Percentiles rank a stretch among this genome's conserved stretches.
These are phyloP conservation scores for Scutellaria minor DNA, from an alignment of 257 asterid genomes.

Conservation along the genomic window DNA sequence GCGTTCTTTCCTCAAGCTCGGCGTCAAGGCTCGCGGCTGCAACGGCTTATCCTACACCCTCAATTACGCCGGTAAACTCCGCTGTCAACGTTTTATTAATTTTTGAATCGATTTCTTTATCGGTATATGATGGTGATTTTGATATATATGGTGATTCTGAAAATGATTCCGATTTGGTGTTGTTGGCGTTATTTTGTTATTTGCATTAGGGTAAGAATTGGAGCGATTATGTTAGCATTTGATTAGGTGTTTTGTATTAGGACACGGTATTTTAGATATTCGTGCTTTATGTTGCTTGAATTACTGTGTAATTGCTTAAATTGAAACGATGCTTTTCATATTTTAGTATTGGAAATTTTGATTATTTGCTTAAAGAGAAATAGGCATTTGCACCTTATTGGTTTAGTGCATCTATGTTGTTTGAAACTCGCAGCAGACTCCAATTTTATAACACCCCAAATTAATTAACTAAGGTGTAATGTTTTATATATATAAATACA, in stretches of 20 bases:
- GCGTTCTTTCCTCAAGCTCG: slow-evolving; percentile 88
- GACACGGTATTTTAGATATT: not conserved
- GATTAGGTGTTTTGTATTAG: slow-evolving; percentile 22
- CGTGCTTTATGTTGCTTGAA: too few species aligned
- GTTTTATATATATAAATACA: too few species aligned
- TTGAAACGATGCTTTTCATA: too few species aligned
- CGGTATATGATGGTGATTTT: not conserved
- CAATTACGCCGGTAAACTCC: slow-evolving; percentile 76
- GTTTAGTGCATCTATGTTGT: too few species aligned
- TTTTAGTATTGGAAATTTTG: too few species aligned
- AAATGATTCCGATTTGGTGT: not conserved
- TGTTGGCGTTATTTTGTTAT: not conserved
- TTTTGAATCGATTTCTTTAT: not conserved
- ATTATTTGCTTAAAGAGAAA: too few species aligned
- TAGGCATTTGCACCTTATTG: too few species aligned
- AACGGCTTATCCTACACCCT: slow-evolving; percentile 98
- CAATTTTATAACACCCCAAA: too few species aligned
- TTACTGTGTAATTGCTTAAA: too few species aligned
- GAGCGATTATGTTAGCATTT: slow-evolving; percentile 6
- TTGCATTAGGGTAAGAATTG: slow-evolving; percentile 17
- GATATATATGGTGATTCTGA: not conserved
- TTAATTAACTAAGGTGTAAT: too few species aligned
- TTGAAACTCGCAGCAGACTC: too few species aligned
- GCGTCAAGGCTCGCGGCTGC: slow-evolving; percentile 98
- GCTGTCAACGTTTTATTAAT: too few species aligned